A percentile compares a stretch with the other conserved stretches of the same genome.
phyloP scores from a whole-genome alignment of 2,329 filamentous ascomycete species.

The Akanthomyces uredinophilus region DNA sequence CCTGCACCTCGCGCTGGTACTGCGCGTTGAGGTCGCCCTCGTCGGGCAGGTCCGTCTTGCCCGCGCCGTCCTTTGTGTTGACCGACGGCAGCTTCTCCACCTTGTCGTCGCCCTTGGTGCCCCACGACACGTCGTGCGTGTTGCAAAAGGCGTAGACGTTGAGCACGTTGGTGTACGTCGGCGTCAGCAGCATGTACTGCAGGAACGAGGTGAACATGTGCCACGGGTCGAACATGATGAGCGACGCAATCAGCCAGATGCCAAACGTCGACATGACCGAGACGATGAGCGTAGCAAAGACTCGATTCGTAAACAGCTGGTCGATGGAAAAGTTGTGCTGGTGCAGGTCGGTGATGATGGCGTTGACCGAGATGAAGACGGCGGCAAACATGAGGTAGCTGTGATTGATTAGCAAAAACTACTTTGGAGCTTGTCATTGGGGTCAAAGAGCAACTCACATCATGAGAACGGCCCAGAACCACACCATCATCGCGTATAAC shows the following conservation, averaged over 20 bases:
- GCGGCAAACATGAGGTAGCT: constrained; percentile 92
- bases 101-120: constrained; percentile 97
- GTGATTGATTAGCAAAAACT: constrained; percentile 20
- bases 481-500: constrained; percentile 95
- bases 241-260: constrained; percentile 84
- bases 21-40: constrained; percentile 93
- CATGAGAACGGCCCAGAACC: constrained; percentile 97
- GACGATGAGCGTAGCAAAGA: constrained; percentile 91
- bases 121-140: constrained; percentile 96
- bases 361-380: constrained; percentile 85
- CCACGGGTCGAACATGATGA: constrained; percentile 97
- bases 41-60: constrained; percentile 93
- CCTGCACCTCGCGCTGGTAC: constrained; percentile 77
- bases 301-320: constrained; percentile 75
- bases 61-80: constrained; percentile 79
- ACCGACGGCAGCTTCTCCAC: constrained; percentile 84
- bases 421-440: neutral
- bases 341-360: constrained; percentile 67
- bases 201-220: constrained; percentile 96
- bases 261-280: constrained; percentile 89
- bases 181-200: constrained; percentile 91
- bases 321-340: constrained; percentile 60
- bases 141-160: constrained; percentile 99
- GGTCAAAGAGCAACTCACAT: constrained; percentile 54
- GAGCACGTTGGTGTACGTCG: constrained; percentile 95